Percentiles rank a stretch among this genome's conserved stretches.
phyloP scores from a whole-genome alignment of 768 basidiomycete species.

The Strobilomyces dryophilus region DNA sequence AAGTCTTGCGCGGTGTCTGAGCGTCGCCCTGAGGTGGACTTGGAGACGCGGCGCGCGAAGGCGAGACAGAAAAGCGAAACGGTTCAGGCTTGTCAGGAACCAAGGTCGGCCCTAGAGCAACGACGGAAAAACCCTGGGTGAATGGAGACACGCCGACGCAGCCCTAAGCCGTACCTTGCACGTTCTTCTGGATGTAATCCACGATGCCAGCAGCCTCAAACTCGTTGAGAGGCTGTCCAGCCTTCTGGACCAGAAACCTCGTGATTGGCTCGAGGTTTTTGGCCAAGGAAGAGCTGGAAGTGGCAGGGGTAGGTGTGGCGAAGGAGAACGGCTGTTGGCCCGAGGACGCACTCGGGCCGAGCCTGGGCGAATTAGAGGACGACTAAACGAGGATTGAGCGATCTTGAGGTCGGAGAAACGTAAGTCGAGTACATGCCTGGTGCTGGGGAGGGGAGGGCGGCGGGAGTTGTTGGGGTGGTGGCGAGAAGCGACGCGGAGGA shows the following conservation, averaged over 20 bases:
- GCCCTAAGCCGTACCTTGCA: conserved; percentile 36
- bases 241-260: conserved; percentile 45
- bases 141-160: conserved; percentile 10
- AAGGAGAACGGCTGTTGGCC: conserved; percentile 18
- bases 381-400: conserved; percentile 24
- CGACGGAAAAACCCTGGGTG: conserved; percentile 6
- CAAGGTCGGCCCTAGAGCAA: conserved; percentile 21
- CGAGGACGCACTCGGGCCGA: conserved; percentile 11
- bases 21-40: conserved; percentile 10
- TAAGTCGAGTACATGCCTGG: conserved; percentile 25
- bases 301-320: conserved; percentile 10
- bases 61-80: conserved; percentile 56
- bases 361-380: conserved; percentile 17
- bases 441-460: conserved; percentile 20
- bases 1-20: conserved; percentile 46
- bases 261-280: conserved; percentile 47
- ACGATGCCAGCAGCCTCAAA: conserved; percentile 55
- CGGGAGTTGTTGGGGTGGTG: conserved; percentile 18
- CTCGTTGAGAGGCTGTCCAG: conserved; percentile 44
- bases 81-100: conserved; percentile 43
- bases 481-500: conserved; percentile 23
- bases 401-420: conserved; percentile 16
- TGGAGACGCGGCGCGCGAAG: conserved; percentile 30
- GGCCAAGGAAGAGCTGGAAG: conserved; percentile 28
- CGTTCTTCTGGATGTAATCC: conserved; percentile 49